Conservation (phyloP, 2,329 filamentous ascomycete species). For the Sclerotinia sclerotiorum region DNA sequence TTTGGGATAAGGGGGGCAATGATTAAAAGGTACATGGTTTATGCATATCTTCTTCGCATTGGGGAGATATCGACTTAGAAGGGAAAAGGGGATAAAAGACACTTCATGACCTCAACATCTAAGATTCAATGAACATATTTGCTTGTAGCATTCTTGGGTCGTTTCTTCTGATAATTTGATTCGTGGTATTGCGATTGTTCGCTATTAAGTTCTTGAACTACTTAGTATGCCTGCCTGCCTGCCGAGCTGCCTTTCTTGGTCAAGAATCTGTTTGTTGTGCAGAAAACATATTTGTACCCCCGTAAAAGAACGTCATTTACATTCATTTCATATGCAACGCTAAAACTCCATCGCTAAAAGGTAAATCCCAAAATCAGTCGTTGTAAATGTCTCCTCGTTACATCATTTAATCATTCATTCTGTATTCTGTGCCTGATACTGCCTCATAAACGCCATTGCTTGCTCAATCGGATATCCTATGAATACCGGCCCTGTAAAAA, state of each 20-base stretch:
- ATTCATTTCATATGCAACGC: neutral
- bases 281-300: neutral
- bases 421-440: slow-evolving; percentile 33
- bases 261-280: neutral
- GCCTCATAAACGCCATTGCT: slow-evolving; percentile 71
- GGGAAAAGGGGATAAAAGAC: neutral
- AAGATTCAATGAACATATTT: neutral
- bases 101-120: neutral
- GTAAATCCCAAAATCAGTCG: neutral
- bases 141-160: neutral
- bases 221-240: neutral
- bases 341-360: slow-evolving; percentile 17
- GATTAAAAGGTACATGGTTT: slow-evolving; percentile 6
- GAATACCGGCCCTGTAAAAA: slow-evolving; percentile 92
- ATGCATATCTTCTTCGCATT: neutral
- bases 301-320: neutral
- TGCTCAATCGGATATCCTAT: slow-evolving; percentile 87
- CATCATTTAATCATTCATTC: slow-evolving; percentile 19
- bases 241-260: neutral
- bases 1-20: slow-evolving; percentile 1
- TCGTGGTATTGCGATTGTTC: neutral
- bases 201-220: neutral
- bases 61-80: neutral
- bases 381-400: neutral
- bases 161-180: neutral